A percentile compares a stretch with the other conserved stretches of the same genome.
phyloP scores from a whole-genome alignment of 208 protist genomes.

The Trypanosoma vivax region DNA sequence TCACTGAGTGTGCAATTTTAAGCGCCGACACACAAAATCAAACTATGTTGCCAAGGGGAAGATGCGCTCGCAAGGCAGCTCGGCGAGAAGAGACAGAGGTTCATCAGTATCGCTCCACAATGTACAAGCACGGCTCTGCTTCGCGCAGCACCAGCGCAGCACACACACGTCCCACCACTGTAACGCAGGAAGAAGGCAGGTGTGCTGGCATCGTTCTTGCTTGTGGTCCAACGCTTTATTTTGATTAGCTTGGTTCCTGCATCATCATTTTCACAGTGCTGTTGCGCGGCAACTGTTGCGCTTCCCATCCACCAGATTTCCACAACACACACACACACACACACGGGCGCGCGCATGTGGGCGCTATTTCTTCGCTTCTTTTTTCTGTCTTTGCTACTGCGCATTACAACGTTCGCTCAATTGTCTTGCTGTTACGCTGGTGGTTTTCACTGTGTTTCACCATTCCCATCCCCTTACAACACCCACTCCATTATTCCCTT shows the following conservation, averaged over 20 bases:
- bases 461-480: too few species aligned
- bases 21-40: neutral
- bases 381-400: too few species aligned
- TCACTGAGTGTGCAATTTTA: neutral
- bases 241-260: conserved; percentile 20
- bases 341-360: too few species aligned
- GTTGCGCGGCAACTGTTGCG: neutral
- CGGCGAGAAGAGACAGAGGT: neutral
- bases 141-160: neutral
- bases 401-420: too few species aligned
- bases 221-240: conserved; percentile 60
- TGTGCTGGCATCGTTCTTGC: conserved; percentile 46
- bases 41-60: too few species aligned
- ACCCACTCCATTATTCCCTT: conserved; percentile 12
- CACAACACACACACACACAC: too few species aligned
- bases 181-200: conserved; percentile 24
- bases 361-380: too few species aligned
- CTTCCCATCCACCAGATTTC: conserved; percentile 9
- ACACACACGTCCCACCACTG: neutral
- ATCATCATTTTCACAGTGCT: neutral
- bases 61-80: too few species aligned
- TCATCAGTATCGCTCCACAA: neutral
- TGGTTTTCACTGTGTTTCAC: too few species aligned
- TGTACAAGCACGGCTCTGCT: neutral
- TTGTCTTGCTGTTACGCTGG: too few species aligned